Base-by-base conservation (phyloP, 2,329 filamentous ascomycete species). In the Colletotrichum phormii region DNA sequence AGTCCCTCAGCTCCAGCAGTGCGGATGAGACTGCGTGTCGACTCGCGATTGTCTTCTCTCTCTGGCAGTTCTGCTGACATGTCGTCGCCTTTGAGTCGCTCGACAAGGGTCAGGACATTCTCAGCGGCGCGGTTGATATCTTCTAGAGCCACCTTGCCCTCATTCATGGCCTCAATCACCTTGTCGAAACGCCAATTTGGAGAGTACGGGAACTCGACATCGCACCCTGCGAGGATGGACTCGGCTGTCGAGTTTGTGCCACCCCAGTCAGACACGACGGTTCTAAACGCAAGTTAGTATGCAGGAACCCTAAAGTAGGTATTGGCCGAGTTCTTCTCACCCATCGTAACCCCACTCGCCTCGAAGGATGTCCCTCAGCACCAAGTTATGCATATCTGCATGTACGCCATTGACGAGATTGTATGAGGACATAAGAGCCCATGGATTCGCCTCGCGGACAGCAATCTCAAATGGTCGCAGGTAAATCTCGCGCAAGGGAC, bases 381-480 rank as follows among this genome's bases (percentile, higher is more conserved):
- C 87, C 67, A 88, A 84, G 15, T 79, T 81, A 75, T 91, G 89
- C 85, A 89, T 87, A 74, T 89, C 89, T 24, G 88, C 87, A 75
- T 91, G 89, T 5, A 88, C 80, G 5, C 91, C 91, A 78, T 93
- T 93, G 75, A 93, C 81, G 35, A 91, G 83, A 76, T 93, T 93
- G 77, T 93, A 93, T 1, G 90, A 90, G 5, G 89, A 88, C 91
- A 93, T 93, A 57, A 93, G 80, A 5, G 90, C 90, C 90, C 91
- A 92, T 2, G 91, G 91, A 67, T 92, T 90, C 15, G 91, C 89
- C 75, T 93, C 90, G 57, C 91, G 86, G 51, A 94, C 84, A 0
- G 91, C 91, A 77, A 94, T 93, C 81, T 94, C 92, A 75, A 94
- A 94, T 0, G 92, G 92, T 58, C 91, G 89, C n/a, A 94, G 87